A percentile compares a stretch with the other conserved stretches of the same genome.
phyloP scores from a whole-genome alignment of 257 asterid species.

The Forsythia suspensa region DNA sequence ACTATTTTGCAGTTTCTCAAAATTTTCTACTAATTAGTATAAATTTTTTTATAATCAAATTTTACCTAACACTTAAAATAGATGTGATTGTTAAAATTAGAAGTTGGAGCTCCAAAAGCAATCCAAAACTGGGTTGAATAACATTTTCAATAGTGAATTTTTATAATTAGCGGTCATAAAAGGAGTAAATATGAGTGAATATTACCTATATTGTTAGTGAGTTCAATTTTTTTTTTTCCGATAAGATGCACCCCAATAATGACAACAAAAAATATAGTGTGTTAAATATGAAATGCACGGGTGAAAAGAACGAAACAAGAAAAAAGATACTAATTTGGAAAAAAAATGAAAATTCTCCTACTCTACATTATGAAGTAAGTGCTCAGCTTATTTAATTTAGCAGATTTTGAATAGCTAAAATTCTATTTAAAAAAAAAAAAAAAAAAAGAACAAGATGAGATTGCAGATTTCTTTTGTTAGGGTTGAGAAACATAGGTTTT shows the following conservation, averaged over 20 bases:
- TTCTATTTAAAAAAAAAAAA: background rate
- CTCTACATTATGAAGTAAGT: background rate
- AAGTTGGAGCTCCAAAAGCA: too few species aligned
- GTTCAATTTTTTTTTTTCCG: background rate
- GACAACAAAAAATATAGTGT: background rate
- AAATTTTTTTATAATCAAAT: too few species aligned
- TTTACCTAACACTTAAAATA: too few species aligned
- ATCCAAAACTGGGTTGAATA: too few species aligned
- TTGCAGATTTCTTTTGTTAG: conserved; percentile 14
- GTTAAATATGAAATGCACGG: background rate
- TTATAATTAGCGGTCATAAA: background rate
- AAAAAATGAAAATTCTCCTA: background rate
- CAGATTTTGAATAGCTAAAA: background rate
- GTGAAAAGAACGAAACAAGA: background rate
- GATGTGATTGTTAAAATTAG: too few species aligned
- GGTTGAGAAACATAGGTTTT: background rate
- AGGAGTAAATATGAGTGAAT: background rate
- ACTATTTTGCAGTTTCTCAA: too few species aligned
- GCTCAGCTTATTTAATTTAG: too few species aligned
- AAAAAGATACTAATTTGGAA: background rate
- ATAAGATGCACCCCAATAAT: background rate
- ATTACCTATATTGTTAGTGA: background rate
- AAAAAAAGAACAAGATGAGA: background rate
- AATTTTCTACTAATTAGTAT: too few species aligned
- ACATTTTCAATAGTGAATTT: too few species aligned